phyloP scores from a whole-genome alignment of 352 stramenopile genomes.

The Peronospora belbahrii region DNA sequence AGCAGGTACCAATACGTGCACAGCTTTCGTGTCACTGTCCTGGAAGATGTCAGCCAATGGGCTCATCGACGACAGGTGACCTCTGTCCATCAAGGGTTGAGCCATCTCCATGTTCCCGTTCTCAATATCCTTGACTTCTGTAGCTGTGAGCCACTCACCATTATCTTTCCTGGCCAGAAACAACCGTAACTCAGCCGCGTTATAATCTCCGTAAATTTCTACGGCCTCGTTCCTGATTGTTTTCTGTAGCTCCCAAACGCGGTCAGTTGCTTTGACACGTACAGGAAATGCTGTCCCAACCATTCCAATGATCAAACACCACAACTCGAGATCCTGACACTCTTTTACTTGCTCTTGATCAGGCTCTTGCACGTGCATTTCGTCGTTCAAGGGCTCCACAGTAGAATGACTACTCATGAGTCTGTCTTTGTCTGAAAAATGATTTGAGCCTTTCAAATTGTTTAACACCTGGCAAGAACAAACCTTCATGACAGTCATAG shows the following conservation, averaged over 20 bases:
- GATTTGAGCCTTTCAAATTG: no score
- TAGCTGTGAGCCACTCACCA: slow-evolving; percentile 10
- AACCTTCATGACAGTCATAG: no score
- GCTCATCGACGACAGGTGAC: slow-evolving; percentile 17
- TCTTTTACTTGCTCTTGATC: slow-evolving; percentile 3
- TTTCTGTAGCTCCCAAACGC: slow-evolving; percentile 24
- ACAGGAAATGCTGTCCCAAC: slow-evolving; percentile 22
- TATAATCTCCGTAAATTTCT: slow-evolving; percentile 23
- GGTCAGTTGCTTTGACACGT: slow-evolving; percentile 8
- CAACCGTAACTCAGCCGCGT: slow-evolving; percentile 14
- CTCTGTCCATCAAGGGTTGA: slow-evolving; percentile 7
- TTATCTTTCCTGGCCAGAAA: slow-evolving; percentile 18
- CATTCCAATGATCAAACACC: slow-evolving; percentile 26
- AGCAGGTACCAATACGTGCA: slow-evolving; percentile 17
- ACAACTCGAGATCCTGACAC: slow-evolving; percentile 11
- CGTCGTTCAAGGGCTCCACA: neutral
- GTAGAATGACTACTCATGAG: neutral
- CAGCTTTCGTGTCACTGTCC: neutral
- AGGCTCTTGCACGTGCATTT: slow-evolving; percentile 5
- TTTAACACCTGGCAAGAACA: no score
- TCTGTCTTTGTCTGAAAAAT: neutral
- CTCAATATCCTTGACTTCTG: slow-evolving; percentile 14
- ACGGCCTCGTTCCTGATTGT: slow-evolving; percentile 22
- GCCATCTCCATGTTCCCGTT: slow-evolving; percentile 10
- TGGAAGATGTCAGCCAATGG: slow-evolving; percentile 13